These are phyloP conservation scores for Calonectria henricotiae DNA, from an alignment of 2,329 filamentous ascomycete species.

Conservation along the genomic window DNA sequence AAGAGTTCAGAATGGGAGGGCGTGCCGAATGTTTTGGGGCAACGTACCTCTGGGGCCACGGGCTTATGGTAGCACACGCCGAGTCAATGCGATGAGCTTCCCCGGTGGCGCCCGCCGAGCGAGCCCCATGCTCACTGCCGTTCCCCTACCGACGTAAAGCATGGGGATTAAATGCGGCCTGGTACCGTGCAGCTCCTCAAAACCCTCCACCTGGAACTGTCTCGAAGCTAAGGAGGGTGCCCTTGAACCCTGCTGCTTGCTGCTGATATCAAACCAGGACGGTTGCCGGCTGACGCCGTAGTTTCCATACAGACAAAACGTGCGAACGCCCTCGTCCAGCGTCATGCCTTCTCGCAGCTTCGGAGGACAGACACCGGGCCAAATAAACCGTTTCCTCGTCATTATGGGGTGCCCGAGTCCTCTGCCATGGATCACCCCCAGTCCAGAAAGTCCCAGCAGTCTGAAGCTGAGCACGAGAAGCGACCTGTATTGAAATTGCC, in stretches of 20 bases:
- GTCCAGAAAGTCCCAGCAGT: neutral
- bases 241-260: slow-evolving; percentile 12
- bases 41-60: slow-evolving; percentile 34
- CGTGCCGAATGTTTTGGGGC: slow-evolving; percentile 38
- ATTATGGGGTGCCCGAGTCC: slow-evolving; percentile 25
- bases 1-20: slow-evolving; percentile 42
- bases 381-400: slow-evolving; percentile 14
- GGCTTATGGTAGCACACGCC: slow-evolving; percentile 38
- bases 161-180: slow-evolving; percentile 6
- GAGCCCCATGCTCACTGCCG: slow-evolving; percentile 22
- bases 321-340: neutral
- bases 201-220: slow-evolving; percentile 16
- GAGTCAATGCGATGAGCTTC: slow-evolving; percentile 24
- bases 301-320: neutral
- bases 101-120: slow-evolving; percentile 24
- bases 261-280: no score
- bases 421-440: slow-evolving; percentile 14
- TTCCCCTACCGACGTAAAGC: slow-evolving; percentile 11
- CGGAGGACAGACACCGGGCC: neutral
- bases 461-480: slow-evolving; percentile 17
- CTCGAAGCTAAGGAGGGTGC: neutral
- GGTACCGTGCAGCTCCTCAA: slow-evolving; percentile 1
- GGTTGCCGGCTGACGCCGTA: neutral
- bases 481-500: slow-evolving; percentile 46
- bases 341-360: slow-evolving; percentile 15